Base-by-base conservation (phyloP, 371 early-diverging fungal species). In the Mortierella sp. region DNA sequence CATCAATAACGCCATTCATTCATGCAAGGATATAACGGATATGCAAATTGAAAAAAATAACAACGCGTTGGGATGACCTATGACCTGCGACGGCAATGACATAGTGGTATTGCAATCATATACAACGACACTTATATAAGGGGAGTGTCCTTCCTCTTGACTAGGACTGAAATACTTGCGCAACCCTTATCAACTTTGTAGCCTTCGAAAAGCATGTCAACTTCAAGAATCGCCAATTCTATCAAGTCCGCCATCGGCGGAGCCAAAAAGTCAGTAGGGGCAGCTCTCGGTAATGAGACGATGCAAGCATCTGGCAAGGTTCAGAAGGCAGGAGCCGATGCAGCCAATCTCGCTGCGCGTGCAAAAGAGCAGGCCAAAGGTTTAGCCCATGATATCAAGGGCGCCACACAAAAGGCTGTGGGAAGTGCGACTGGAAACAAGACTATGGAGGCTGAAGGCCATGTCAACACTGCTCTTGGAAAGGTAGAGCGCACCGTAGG, bases 261-360 rank as follows among this genome's bases (percentile, higher is more conserved):
- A 26, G 61, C 66, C 61, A 72, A 65, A 43, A 59, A 72, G 44
- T 30, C 56, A 1, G 60, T 72, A 52, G 72, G 72, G 3, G 59
- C 60, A 5, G 48, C 51, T 6, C 51, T 65, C 12, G 66, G 66
- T 26, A 72, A 65, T 43, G 62, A 72, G 47, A 27, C 55, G 26
- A 59, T 72, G 52, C 60, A 65, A 21, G 72, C 60, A 14, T 41
- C 47, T 2, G 72, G 72, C 19, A 64, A 60, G 47, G 21, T 56
- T 23, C 72, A 72, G 37, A 60, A 65, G 23, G 56, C 66, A 15
- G 61, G 61, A 26, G 72, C 72, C 23, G 56, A 72, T 0, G 66
- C 54, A n/a, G 56, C 61, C 27, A 58, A 64, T 44, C 24, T 60
- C n/a, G 61, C 60, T 23, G 51, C 60, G 7, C 60, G 60, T 23